Percentiles rank a stretch among this genome's conserved stretches.
These are phyloP conservation scores for Xylariales sp. DNA, from an alignment of 2,329 filamentous ascomycete species.

Conservation along the genomic window DNA sequence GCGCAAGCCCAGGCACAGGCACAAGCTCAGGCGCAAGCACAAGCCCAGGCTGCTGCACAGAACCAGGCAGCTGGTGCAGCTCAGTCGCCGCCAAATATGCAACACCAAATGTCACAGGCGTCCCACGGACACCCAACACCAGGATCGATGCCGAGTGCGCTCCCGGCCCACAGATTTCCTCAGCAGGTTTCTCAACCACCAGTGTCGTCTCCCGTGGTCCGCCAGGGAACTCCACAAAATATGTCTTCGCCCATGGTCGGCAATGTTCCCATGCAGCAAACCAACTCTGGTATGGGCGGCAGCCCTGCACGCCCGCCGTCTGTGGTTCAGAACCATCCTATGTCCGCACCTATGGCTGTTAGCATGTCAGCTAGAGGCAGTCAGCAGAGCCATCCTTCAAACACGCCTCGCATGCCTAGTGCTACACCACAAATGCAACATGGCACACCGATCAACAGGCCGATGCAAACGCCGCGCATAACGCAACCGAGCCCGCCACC, in stretches of 20 bases:
- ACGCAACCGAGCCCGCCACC: constrained; percentile 59
- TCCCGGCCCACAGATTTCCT: constrained; percentile 42
- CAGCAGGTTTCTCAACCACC: constrained; percentile 57
- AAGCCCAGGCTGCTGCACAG: constrained; percentile 19
- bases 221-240: constrained; percentile 60
- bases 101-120: constrained; percentile 30
- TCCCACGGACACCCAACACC: constrained; percentile 39
- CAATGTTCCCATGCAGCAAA: constrained; percentile 59
- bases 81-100: constrained; percentile 23
- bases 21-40: constrained; percentile 21
- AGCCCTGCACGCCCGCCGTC: constrained; percentile 65
- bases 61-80: constrained; percentile 21
- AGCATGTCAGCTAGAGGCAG: constrained; percentile 62
- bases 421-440: constrained; percentile 58
- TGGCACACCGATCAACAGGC: constrained; percentile 54
- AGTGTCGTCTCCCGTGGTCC: constrained; percentile 63
- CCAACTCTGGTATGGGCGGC: constrained; percentile 63
- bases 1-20: constrained; percentile 19
- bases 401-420: constrained; percentile 59
- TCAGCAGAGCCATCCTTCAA: constrained; percentile 61
- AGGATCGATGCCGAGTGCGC: constrained; percentile 28
- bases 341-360: constrained; percentile 56
- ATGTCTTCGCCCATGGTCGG: constrained; percentile 62
- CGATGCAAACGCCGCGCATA: constrained; percentile 55
- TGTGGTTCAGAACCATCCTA: constrained; percentile 56